phyloP scores from a whole-genome alignment of 768 basidiomycete species.

The Tubosaeta brunneosetosa region DNA sequence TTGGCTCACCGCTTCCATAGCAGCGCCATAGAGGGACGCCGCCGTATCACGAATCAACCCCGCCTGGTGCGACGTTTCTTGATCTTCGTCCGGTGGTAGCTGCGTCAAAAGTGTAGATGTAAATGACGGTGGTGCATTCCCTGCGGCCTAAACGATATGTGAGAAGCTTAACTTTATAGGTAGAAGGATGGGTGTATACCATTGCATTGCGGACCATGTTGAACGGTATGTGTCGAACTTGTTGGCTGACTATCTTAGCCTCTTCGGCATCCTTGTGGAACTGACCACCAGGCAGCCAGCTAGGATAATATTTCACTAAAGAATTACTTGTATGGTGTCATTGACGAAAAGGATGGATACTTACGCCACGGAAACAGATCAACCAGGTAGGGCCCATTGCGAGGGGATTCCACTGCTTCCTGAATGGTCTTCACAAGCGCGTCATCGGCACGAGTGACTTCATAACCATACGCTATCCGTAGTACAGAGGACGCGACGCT shows the following conservation, averaged over 20 bases:
- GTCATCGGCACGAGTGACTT: constrained; percentile 3
- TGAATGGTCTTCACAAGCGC: constrained; percentile 2
- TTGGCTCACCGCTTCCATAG: constrained; percentile 9
- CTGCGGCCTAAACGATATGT: background rate
- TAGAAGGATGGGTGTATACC: background rate
- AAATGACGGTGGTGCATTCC: constrained; percentile 8
- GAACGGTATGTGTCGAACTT: constrained; percentile 4
- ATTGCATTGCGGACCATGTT: constrained; percentile 7
- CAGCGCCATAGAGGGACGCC: constrained; percentile 7
- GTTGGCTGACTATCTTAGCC: constrained; percentile 3
- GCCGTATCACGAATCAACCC: constrained; percentile 12
- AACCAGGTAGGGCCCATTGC: constrained; percentile 8
- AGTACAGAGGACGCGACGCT: background rate
- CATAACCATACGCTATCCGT: constrained; percentile 1
- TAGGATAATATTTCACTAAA: constrained; percentile 9
- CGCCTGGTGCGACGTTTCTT: constrained; percentile 1
- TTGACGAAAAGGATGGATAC: background rate
- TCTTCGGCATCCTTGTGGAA: constrained; percentile 6
- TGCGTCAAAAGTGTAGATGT: constrained; percentile 10
- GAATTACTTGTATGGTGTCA: background rate
- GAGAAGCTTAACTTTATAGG: too few species aligned
- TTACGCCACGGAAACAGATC: constrained; percentile 6
- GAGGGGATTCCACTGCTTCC: constrained; percentile 1
- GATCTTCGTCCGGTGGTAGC: constrained; percentile 6
- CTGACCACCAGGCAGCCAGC: constrained; percentile 11